Evolutionary conservation across 352 stramenopile species (phyloP), one percentile per base, ranked within the genome.

Genomic region (Pythium periplocum): DNA sequence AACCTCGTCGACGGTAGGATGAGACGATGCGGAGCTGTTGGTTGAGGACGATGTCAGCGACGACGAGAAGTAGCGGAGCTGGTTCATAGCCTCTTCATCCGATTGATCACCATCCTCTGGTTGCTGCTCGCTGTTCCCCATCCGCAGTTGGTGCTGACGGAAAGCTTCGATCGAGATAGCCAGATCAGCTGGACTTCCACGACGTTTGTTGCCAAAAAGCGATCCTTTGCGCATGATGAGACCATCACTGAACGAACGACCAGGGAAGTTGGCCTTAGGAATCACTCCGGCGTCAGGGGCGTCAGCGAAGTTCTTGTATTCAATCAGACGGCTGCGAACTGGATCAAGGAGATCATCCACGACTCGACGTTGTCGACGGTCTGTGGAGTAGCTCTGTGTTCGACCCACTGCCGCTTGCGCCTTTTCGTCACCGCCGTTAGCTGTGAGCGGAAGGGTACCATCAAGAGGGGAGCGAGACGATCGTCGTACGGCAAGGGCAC

Each of bases 241-340:
- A 0, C 82, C 82, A 39, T 90, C 79, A 43, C 82, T 92, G 44
- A 92, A 87, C 7, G 82, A 90, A 10, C 78, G 78, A 6, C 57
- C 58, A 0, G 79, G 78, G 51, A 90, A 92, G 49, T 48, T 89
- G 9, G 69, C 69, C 45, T 86, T 88, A 4, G 75, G 75, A 35
- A 92, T 69, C 35, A 55, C 60, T 1, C 66, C 61, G 1, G 54
- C 55, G 2, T 78, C 66, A 2, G 66, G 54, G 26, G 41, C 64
- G 6, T 73, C 71, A 10, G 78, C 87, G 39, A 92, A 90, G 8
- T 73, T 87, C 74, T 88, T 90, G 69, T 92, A 87, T 59, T 92
- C 78, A 36, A 89, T 90, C 30, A 92, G 66, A 36, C 78, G 77
- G 31, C 62, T 87, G 10, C 78, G 78, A 17, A 92, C 78, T 4